These are phyloP conservation scores for Dorcoceras hygrometricum DNA, from an alignment of 257 asterid genomes.

Conservation along the genomic window DNA sequence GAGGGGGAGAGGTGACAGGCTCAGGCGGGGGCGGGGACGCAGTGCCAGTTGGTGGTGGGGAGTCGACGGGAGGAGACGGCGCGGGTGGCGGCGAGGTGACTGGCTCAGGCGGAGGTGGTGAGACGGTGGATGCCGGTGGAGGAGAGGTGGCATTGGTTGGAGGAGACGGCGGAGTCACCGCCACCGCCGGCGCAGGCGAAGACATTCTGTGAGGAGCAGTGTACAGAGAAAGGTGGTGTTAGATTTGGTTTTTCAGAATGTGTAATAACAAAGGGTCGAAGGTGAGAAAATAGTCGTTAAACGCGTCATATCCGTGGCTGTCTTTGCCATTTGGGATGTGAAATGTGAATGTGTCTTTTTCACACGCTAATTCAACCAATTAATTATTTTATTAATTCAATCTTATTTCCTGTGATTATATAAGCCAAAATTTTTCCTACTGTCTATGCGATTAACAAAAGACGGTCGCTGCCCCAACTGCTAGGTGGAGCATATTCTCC, in stretches of 20 bases:
- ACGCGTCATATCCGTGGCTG: not conserved
- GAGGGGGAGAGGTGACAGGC: constrained; percentile 33
- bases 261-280: not conserved
- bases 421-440: no score
- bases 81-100: constrained; percentile 41
- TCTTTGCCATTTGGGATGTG: no score
- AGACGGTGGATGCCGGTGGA: constrained; percentile 31
- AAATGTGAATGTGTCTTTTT: no score
- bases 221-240: not conserved
- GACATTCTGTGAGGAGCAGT: constrained; percentile 30
- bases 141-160: constrained; percentile 39
- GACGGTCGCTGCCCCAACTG: no score
- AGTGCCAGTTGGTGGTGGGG: constrained; percentile 27
- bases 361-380: no score
- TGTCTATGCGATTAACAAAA: no score
- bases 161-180: constrained; percentile 44
- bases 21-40: constrained; percentile 32
- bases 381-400: no score
- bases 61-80: constrained; percentile 9
- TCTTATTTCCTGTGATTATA: no score
- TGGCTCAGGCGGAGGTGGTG: constrained; percentile 31
- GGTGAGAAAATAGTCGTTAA: not conserved
- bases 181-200: constrained; percentile 53
- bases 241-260: not conserved
- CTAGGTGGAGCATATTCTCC: no score